Evolutionary conservation across 768 basidiomycete genomes (phyloP).

Genomic region (Phanerochaete sordida): DNA sequence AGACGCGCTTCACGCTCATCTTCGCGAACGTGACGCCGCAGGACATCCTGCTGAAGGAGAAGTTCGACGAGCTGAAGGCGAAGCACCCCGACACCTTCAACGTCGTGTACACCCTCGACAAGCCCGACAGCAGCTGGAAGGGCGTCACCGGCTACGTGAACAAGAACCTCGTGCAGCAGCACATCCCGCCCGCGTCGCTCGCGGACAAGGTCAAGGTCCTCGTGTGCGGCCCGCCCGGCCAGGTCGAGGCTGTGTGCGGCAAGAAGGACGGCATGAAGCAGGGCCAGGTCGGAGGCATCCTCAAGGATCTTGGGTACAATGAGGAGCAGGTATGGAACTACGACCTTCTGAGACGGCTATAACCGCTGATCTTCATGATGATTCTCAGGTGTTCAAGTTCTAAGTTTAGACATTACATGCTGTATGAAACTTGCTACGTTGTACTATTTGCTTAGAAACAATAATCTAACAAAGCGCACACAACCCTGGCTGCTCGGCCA

Average conservation of each 20-base stretch:
- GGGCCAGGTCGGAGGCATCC: slow-evolving; percentile 75
- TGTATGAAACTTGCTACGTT: neutral
- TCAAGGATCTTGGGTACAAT: slow-evolving; percentile 85
- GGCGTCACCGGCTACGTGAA: slow-evolving; percentile 68
- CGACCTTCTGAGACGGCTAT: neutral
- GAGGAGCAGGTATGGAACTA: slow-evolving; percentile 65
- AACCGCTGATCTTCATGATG: neutral
- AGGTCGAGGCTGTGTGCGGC: slow-evolving; percentile 86
- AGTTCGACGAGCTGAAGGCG: slow-evolving; percentile 67
- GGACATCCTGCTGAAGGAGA: slow-evolving; percentile 85
- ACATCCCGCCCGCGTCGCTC: slow-evolving; percentile 60
- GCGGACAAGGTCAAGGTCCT: slow-evolving; percentile 85
- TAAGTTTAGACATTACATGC: slow-evolving; percentile 2
- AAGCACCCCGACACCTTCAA: slow-evolving; percentile 71
- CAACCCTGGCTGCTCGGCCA: neutral
- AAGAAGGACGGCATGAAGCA: slow-evolving; percentile 88
- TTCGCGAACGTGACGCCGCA: slow-evolving; percentile 88
- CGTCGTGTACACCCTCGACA: slow-evolving; percentile 85
- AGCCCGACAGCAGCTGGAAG: slow-evolving; percentile 64
- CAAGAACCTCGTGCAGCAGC: slow-evolving; percentile 65
- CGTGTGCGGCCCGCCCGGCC: slow-evolving; percentile 86
- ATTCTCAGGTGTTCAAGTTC: slow-evolving; percentile 13
- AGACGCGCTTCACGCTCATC: slow-evolving; percentile 90
- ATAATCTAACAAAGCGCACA: neutral
- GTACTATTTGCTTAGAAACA: neutral